A percentile compares a stretch with the other conserved stretches of the same genome.
Evolutionary conservation across 1,139 yeast genomes (phyloP).

Genomic region (Suhomyces terraborum): DNA sequence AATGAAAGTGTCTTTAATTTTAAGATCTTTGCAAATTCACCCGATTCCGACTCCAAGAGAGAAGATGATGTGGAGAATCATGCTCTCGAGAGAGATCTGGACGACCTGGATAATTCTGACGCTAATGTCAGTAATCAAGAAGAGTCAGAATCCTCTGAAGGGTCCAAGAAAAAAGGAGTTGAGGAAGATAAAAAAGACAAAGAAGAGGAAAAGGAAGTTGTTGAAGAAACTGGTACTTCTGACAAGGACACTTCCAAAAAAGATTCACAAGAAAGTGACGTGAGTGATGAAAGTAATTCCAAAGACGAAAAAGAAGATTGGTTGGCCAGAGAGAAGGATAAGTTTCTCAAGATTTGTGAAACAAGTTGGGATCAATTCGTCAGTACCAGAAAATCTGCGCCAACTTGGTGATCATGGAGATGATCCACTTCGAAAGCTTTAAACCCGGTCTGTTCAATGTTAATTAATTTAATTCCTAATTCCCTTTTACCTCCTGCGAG

Average conservation of each 20-base stretch:
- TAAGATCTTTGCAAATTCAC: conserved; percentile 32
- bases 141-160: no score
- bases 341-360: conserved; percentile 54
- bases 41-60: conserved; percentile 16
- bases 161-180: no score
- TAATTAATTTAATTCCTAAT: conserved; percentile 7
- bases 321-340: conserved; percentile 39
- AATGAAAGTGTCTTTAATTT: conserved; percentile 47
- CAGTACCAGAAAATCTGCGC: conserved; percentile 11
- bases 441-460: not conserved
- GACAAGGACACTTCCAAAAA: not conserved
- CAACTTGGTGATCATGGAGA: conserved; percentile 2
- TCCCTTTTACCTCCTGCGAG: conserved; percentile 2
- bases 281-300: conserved; percentile 2
- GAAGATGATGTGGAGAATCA: conserved; percentile 14
- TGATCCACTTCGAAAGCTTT: not conserved
- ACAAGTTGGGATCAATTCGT: conserved; percentile 56
- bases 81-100: conserved; percentile 14
- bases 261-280: conserved; percentile 11
- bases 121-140: not conserved
- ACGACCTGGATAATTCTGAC: conserved; percentile 1
- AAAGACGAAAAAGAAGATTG: conserved; percentile 15
- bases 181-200: not conserved
- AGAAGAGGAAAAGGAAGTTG: not conserved
- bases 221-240: not conserved